Evolutionary conservation across 2,329 filamentous ascomycete species (phyloP).

Genomic region (Neofusicoccum parvum): DNA sequence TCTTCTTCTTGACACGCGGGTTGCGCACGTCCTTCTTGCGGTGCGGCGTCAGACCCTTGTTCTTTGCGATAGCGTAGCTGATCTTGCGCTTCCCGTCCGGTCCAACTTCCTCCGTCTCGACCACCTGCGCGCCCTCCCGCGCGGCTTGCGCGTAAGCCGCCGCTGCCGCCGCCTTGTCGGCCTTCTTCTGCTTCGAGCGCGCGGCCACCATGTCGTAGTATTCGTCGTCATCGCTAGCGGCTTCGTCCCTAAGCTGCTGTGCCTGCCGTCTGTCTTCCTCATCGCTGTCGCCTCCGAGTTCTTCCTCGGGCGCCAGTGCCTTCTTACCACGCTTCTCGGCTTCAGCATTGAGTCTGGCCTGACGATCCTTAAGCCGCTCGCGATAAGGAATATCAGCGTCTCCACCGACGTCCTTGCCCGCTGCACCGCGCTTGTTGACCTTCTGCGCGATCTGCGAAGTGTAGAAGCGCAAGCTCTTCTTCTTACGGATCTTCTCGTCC

Average conservation of each 20-base stretch:
- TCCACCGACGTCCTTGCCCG: conserved; percentile 73
- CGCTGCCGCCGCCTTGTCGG: conserved; percentile 70
- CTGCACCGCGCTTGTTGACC: conserved; percentile 77
- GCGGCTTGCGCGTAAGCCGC: conserved; percentile 59
- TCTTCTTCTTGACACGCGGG: conserved; percentile 95
- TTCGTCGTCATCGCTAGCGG: conserved; percentile 61
- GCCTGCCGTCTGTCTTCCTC: conserved; percentile 62
- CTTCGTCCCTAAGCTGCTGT: conserved; percentile 48
- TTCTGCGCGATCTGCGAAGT: conserved; percentile 97
- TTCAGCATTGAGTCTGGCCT: conserved; percentile 83
- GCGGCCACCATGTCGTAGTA: conserved; percentile 91
- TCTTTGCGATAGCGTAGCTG: conserved; percentile 93
- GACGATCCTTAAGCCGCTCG: conserved; percentile 82
- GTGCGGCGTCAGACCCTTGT: conserved; percentile 88
- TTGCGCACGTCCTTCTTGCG: conserved; percentile 94
- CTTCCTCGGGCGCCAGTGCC: conserved; percentile 59
- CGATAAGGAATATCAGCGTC: conserved; percentile 84
- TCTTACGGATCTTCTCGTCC: conserved; percentile 83
- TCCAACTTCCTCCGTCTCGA: conserved; percentile 70
- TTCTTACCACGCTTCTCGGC: conserved; percentile 80
- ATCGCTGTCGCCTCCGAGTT: conserved; percentile 71
- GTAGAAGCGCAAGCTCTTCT: conserved; percentile 95
- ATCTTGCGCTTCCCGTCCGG: conserved; percentile 90
- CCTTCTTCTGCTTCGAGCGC: conserved; percentile 66
- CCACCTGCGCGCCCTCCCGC: conserved; percentile 61